Base-by-base conservation (phyloP, 1,139 yeast species). In the Hanseniaspora sp. region DNA sequence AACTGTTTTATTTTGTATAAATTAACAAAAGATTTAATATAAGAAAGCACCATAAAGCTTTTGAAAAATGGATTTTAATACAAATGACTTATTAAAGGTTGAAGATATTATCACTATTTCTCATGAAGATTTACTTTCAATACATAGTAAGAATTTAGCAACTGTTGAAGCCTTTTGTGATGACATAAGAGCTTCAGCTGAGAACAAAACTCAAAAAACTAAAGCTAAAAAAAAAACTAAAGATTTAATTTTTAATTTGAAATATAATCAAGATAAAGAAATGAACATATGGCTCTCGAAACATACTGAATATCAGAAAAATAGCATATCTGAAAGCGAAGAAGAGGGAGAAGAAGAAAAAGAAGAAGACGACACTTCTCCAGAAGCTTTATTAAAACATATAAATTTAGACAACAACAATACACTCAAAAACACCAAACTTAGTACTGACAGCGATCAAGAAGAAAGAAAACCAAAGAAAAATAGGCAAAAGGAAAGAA, bases 401-500 rank as follows among this genome's bases (percentile, higher is more conserved):
- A 61, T 83, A 56, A 76, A 70, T 45, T 60, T 73, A 15, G 73
- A 67, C 12, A 63, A 65, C 44, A 59, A 63, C 42, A 60, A 61
- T 41, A 59, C 23, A 23, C 23, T 4, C 4, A 23, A 23, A 58
- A 34, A 61, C 57, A 34, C 54, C 56, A 38, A 48, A 55, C 7
- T 18, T 28, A 23, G 15, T 23, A 15, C 40, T 3, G 56, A 53
- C 30, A 54, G 45, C 7, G 52, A 35, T 28, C 54, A 55, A 39
- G 48, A 54, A 17, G 51, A 41, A 5, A 56, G 46, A 44, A 54
- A 54, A 33, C 59, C 51, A 42, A 48, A 42, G 31, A 59, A 48
- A 39, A 92, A 90, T 66, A 75, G 97, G 56, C 92, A 86, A 59
- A 86, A 85, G 68, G 96, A 88, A 63, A 74, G 86, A 60, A 67